A percentile compares a stretch with the other conserved stretches of the same genome.
phyloP scores from a whole-genome alignment of 2,329 filamentous ascomycete genomes.

The Beauveria scarabaeidicola region DNA sequence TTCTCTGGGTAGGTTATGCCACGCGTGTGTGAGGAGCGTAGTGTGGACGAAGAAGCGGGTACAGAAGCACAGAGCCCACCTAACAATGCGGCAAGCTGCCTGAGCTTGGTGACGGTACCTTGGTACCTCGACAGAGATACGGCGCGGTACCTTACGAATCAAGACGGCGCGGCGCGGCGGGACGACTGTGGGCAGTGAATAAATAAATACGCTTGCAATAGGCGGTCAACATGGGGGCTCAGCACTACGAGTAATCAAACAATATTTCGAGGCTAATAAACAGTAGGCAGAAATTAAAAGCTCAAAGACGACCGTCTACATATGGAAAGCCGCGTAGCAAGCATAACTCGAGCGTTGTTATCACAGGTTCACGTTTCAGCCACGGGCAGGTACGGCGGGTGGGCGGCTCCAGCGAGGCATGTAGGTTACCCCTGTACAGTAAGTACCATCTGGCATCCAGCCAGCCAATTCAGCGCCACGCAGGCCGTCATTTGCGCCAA shows the following conservation, averaged over 20 bases:
- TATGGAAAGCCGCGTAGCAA: not conserved
- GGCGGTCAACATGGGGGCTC: not conserved
- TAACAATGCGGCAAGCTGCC: slow-evolving; percentile 9
- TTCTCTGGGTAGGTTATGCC: not conserved
- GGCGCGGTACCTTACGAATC: not conserved
- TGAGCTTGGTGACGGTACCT: not conserved
- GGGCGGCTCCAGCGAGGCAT: not conserved
- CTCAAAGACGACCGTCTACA: not conserved
- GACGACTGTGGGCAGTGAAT: not conserved
- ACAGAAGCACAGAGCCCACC: slow-evolving; percentile 3
- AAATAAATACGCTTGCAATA: not conserved
- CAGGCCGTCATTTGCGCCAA: not conserved
- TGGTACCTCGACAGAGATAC: not conserved
- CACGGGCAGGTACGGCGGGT: not conserved
- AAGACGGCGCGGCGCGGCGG: not conserved
- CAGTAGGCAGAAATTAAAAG: not conserved
- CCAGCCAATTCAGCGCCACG: not conserved
- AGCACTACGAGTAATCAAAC: not conserved
- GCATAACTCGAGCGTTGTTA: not conserved
- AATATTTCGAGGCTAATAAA: not conserved
- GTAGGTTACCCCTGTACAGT: too few species aligned
- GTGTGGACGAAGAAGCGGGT: slow-evolving; percentile 9
- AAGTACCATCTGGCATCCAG: not conserved
- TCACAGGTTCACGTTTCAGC: not conserved
- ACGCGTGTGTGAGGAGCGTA: slow-evolving; percentile 3